These are phyloP conservation scores for Synchytrium microbalum DNA, from an alignment of 371 early-diverging fungal species.

Conservation along the genomic window DNA sequence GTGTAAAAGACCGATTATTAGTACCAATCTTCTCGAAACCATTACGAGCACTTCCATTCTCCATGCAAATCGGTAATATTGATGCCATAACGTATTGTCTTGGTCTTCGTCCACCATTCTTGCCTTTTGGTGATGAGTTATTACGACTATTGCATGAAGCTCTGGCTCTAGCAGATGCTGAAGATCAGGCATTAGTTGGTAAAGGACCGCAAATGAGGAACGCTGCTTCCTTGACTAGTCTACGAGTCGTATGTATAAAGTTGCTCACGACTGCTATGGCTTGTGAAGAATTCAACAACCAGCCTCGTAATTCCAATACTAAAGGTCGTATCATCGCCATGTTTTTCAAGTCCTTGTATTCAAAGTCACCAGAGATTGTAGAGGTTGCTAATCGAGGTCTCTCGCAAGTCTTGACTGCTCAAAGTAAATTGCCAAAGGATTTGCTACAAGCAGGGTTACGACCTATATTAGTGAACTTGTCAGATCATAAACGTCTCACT, in stretches of 20 bases:
- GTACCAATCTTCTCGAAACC: conserved; percentile 95
- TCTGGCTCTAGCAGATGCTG: conserved; percentile 91
- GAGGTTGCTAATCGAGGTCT: conserved; percentile 87
- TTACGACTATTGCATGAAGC: conserved; percentile 86
- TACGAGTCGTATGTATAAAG: conserved; percentile 92
- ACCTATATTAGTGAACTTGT: conserved; percentile 89
- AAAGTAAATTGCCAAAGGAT: conserved; percentile 88
- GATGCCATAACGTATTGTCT: conserved; percentile 96
- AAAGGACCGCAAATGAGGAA: conserved; percentile 77
- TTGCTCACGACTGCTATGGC: conserved; percentile 90
- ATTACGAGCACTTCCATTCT: conserved; percentile 87
- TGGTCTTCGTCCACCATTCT: conserved; percentile 78
- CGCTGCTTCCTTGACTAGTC: conserved; percentile 67
- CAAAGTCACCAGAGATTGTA: conserved; percentile 85
- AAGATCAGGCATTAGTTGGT: conserved; percentile 88
- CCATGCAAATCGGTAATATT: conserved; percentile 96
- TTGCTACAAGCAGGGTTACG: conserved; percentile 92
- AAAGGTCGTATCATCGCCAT: conserved; percentile 88
- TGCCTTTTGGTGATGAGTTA: conserved; percentile 88
- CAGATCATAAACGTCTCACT: conserved; percentile 86
- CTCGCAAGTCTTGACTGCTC: conserved; percentile 71
- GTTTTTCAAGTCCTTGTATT: conserved; percentile 95
- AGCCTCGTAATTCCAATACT: conserved; percentile 60
- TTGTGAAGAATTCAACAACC: conserved; percentile 62
- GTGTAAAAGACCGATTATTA: conserved; percentile 79